Evolutionary conservation across 2,329 filamentous ascomycete genomes (phyloP).

Genomic region (Lasiodiplodia sp.): DNA sequence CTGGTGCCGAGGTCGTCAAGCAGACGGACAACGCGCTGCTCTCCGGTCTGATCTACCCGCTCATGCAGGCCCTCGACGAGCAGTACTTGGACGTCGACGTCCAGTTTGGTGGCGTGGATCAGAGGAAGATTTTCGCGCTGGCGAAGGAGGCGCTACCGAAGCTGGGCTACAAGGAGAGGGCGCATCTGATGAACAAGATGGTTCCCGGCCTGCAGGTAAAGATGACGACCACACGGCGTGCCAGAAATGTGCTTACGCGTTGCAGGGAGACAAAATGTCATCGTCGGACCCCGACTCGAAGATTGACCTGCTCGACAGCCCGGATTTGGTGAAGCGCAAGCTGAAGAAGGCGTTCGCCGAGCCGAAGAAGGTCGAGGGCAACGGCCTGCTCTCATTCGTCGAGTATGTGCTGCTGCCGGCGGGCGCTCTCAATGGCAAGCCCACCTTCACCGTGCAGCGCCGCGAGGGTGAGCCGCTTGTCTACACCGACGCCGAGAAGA

Average conservation of each 20-base stretch:
- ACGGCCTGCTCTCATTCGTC: conserved; percentile 85
- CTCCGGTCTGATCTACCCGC: conserved; percentile 78
- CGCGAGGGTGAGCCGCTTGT: conserved; percentile 76
- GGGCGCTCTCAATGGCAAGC: conserved; percentile 64
- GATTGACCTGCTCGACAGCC: conserved; percentile 87
- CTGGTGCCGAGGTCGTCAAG: conserved; percentile 93
- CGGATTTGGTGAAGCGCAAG: conserved; percentile 74
- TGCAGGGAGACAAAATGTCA: conserved; percentile 79
- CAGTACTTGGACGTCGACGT: conserved; percentile 81
- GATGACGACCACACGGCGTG: conserved; percentile 66
- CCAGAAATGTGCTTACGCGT: conserved; percentile 59
- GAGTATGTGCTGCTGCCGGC: conserved; percentile 87
- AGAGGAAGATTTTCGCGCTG: conserved; percentile 86
- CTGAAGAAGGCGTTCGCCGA: conserved; percentile 79
- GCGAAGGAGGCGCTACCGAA: conserved; percentile 86
- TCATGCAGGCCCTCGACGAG: conserved; percentile 92
- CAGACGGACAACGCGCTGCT: conserved; percentile 80
- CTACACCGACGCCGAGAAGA: conserved; percentile 76
- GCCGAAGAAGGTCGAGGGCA: conserved; percentile 79
- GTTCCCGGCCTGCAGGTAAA: conserved; percentile 82
- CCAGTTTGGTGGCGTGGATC: conserved; percentile 81
- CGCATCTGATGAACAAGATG: conserved; percentile 85
- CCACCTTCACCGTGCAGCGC: conserved; percentile 73
- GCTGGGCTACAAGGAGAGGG: conserved; percentile 78
- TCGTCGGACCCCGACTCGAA: conserved; percentile 77